These are phyloP conservation scores for Aeschynomene evenia DNA, from an alignment of 306 rosid species.

Conservation along the genomic window DNA sequence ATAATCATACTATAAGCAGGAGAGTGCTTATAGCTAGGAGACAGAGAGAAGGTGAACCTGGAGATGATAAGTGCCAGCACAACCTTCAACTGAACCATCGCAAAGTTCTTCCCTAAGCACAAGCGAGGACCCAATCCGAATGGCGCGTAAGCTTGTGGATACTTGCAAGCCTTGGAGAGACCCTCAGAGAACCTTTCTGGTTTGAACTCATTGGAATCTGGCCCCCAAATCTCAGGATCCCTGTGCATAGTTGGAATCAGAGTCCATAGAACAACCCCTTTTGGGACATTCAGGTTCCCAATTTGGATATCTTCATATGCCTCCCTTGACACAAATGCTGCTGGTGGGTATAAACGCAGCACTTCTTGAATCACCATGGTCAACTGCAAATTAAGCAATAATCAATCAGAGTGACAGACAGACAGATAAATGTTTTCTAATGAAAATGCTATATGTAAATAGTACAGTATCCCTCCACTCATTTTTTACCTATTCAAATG, in stretches of 20 bases:
- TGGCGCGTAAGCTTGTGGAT: conserved; percentile 69
- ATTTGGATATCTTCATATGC: conserved; percentile 64
- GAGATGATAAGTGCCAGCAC: conserved; percentile 45
- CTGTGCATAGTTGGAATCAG: conserved; percentile 74
- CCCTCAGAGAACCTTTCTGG: conserved; percentile 88
- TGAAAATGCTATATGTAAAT: too few relatives aligned
- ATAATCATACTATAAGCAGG: conserved; percentile 82
- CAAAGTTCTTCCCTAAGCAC: conserved; percentile 84
- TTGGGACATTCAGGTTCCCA: conserved; percentile 63
- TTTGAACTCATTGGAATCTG: conserved; percentile 68
- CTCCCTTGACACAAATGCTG: conserved; percentile 90
- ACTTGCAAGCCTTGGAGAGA: conserved; percentile 68
- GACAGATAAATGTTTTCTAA: neutral
- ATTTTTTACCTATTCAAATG: too few relatives aligned
- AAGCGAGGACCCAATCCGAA: conserved; percentile 79
- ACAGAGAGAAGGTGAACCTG: conserved; percentile 60
- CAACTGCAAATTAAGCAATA: conserved; percentile 37
- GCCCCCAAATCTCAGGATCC: conserved; percentile 84
- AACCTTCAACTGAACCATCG: conserved; percentile 73
- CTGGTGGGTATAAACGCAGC: conserved; percentile 85
- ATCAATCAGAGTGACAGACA: neutral
- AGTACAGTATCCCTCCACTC: too few relatives aligned
- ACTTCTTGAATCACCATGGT: conserved; percentile 81
- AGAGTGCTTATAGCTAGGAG: conserved; percentile 69
- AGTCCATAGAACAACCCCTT: conserved; percentile 80